Conservation (phyloP, 2,329 filamentous ascomycete species). For the Didymella keratinophila region DNA sequence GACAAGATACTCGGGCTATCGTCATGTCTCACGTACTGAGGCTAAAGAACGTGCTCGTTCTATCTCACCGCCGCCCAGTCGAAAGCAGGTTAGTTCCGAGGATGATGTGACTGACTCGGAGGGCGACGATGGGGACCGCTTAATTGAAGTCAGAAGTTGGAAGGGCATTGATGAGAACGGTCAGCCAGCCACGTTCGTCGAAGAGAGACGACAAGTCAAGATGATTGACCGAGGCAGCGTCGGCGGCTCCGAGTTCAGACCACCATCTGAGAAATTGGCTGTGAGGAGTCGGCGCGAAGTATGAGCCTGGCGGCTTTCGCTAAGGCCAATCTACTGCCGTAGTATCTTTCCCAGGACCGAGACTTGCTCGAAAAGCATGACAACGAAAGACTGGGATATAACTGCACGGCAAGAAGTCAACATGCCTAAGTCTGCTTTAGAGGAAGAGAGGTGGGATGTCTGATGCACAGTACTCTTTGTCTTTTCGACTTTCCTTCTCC, state of each 20-base stretch:
- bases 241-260: conserved; percentile 13
- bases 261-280: conserved; percentile 13
- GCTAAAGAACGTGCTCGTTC: conserved; percentile 17
- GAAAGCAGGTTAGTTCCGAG: conserved; percentile 24
- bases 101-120: conserved; percentile 40
- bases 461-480: not conserved
- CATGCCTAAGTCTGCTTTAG: not conserved
- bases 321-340: not conserved
- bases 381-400: not conserved
- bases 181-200: conserved; percentile 36
- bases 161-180: conserved; percentile 43
- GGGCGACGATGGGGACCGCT: conserved; percentile 28
- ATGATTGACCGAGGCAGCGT: conserved; percentile 15
- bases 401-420: not conserved
- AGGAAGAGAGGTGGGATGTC: not conserved
- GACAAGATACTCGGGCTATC: conserved; percentile 20
- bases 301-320: not conserved
- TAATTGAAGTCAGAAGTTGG: conserved; percentile 36
- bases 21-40: conserved; percentile 23
- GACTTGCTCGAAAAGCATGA: not conserved
- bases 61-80: conserved; percentile 16
- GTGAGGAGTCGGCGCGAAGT: conserved; percentile 18
- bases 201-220: conserved; percentile 28
- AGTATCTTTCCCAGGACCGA: not conserved
- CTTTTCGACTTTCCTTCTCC: not conserved